Evolutionary conservation across 2,329 filamentous ascomycete species (phyloP).

Genomic region (Beauveria caledonica): DNA sequence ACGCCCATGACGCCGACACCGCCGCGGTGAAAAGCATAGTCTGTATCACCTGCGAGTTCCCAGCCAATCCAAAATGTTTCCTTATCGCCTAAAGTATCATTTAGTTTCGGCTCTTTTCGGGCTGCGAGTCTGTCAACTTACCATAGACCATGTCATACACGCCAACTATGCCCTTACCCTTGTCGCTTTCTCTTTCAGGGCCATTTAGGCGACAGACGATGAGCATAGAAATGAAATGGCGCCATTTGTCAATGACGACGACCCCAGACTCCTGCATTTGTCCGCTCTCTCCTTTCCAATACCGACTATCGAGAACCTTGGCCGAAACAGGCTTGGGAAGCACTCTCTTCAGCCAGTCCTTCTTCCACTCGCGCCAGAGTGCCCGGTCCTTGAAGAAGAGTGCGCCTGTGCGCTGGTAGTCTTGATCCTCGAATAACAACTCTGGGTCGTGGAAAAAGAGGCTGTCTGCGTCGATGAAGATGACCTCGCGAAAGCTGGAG

Average conservation of each 20-base stretch:
- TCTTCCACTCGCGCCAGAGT: not conserved
- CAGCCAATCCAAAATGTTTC: constrained; percentile 6
- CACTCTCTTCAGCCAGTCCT: not conserved
- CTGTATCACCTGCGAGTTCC: constrained; percentile 2
- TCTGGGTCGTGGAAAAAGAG: not conserved
- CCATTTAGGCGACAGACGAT: constrained; percentile 3
- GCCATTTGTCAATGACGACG: constrained; percentile 2
- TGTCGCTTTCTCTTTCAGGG: constrained; percentile 1
- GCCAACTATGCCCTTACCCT: not conserved
- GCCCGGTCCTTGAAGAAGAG: constrained; percentile 2
- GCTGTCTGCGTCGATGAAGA: constrained; percentile 5
- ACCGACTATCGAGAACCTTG: not conserved
- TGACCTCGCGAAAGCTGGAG: constrained; percentile 3
- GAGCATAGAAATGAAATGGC: constrained; percentile 6
- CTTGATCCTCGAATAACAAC: not conserved
- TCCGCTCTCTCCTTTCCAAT: constrained; percentile 1
- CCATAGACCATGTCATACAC: constrained; percentile 7
- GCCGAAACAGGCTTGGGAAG: not conserved
- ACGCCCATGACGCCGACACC: not conserved
- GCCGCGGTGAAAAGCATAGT: constrained; percentile 2
- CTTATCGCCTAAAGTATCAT: not conserved
- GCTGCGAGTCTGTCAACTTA: not conserved
- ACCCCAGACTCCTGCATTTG: constrained; percentile 5
- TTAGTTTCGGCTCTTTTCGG: not conserved
- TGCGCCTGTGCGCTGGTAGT: not conserved